Evolutionary conservation across 768 basidiomycete genomes (phyloP), one percentile per base, ranked within the genome.

Genomic region (Mrakia frigida): DNA sequence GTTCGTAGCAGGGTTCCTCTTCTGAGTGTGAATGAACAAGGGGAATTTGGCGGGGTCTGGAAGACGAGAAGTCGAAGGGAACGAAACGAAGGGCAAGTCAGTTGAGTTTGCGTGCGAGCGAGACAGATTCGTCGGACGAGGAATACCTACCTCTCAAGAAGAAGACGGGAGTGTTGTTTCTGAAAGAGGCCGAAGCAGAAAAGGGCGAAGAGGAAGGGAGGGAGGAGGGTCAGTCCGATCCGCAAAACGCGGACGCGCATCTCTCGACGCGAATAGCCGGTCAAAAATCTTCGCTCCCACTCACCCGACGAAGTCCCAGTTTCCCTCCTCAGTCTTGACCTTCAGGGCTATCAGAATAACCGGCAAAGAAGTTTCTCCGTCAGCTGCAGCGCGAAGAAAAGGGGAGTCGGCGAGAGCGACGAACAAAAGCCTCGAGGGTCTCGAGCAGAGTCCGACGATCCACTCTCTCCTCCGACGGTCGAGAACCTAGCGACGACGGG

Each of bases 1-100:
- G 84, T 98, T 92, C 11, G 94, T 95, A 82, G 93, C 92, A 23
- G 95, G 95, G 83, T 89, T 90, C 88, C 81, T 79, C 81, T 84
- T 86, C 81, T 85, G 85, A 39, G 85, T 86, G 81, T 86, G 85
- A 78, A 86, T 86, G 81, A 86, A 86, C 78, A 83, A 80, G 13
- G 85, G 84, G 82, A 86, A 85, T 82, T 85, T 84, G 50, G 83
- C 80, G 1, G 84, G 82, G 11, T 56, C 78, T 84, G 23, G 69
- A 5, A 46, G 69, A 70, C 9, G 43, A 46, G 43, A 46, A 46
- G 43, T 10, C 9, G 14, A 46, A 46, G 43, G n/a, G n/a, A n/a
- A n/a, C n/a, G n/a, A 46, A 9, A 14, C 14, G 43, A 46, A n/a
- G n/a, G n/a, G n/a, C n/a, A n/a, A n/a, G n/a, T n/a, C n/a, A n/a